phyloP scores from a whole-genome alignment of 148 eudicot genomes.

The Rhododendron mucronatum region DNA sequence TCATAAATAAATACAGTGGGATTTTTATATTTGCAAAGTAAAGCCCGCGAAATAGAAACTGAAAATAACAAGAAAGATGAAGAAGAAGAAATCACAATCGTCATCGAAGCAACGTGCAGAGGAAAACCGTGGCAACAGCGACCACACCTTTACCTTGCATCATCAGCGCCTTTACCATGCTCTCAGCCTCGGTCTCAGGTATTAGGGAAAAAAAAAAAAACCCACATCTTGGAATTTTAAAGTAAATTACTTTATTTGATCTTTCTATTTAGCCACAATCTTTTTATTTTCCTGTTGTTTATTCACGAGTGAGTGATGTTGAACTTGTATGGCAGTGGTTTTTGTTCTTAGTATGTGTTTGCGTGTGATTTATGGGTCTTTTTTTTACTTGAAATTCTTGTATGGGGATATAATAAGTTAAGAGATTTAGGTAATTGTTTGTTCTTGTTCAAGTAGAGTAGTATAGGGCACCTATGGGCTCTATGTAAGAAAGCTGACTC shows the following conservation, averaged over 20 bases:
- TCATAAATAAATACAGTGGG: not conserved
- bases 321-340: not conserved
- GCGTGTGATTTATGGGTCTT: not conserved
- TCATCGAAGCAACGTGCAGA: conserved; percentile 14
- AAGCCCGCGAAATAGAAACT: not conserved
- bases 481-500: too few species aligned
- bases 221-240: not conserved
- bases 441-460: not conserved
- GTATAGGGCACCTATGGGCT: not conserved
- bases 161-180: conserved; percentile 66
- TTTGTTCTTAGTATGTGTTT: not conserved
- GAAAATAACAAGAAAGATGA: not conserved
- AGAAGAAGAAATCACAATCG: conserved; percentile 12
- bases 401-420: not conserved
- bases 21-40: not conserved
- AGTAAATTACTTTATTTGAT: not conserved
- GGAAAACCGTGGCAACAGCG: conserved; percentile 22
- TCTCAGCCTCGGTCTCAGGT: conserved; percentile 59
- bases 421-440: not conserved
- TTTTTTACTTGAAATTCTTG: not conserved
- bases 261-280: not conserved
- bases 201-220: not conserved
- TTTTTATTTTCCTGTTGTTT: not conserved
- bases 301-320: not conserved
- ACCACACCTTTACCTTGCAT: conserved; percentile 49